Evolutionary conservation across 2,329 filamentous ascomycete genomes (phyloP).

Genomic region (Penicillium sp.): DNA sequence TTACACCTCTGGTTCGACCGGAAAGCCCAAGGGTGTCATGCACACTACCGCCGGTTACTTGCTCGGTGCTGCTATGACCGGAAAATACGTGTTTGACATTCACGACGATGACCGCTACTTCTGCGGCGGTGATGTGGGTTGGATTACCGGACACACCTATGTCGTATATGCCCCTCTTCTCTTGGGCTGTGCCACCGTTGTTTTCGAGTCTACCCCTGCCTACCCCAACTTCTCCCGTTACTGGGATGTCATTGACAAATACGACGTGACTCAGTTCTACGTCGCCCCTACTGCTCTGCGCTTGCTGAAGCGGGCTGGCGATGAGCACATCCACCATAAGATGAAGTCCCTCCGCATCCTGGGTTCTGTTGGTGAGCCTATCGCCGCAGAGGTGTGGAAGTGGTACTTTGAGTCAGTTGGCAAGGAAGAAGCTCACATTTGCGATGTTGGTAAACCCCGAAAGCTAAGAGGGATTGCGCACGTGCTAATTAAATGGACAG

Average conservation of each 20-base stretch:
- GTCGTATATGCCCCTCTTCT: constrained; percentile 95
- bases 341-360: constrained; percentile 89
- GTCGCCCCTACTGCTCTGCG: constrained; percentile 93
- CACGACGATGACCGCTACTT: constrained; percentile 93
- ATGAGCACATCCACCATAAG: constrained; percentile 84
- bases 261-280: constrained; percentile 96
- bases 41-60: constrained; percentile 95
- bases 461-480: background rate
- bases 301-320: constrained; percentile 89
- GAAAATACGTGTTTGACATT: constrained; percentile 99
- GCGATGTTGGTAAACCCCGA: constrained; percentile 71
- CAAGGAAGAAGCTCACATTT: constrained; percentile 87
- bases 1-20: constrained; percentile 96
- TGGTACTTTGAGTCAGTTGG: constrained; percentile 98
- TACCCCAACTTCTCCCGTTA: constrained; percentile 98
- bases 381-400: constrained; percentile 98
- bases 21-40: constrained; percentile 98
- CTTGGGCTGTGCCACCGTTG: constrained; percentile 88
- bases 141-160: constrained; percentile 99
- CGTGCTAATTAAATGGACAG: constrained; percentile 46
- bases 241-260: constrained; percentile 97
- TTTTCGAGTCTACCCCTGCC: constrained; percentile 96
- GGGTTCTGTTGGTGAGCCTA: constrained; percentile 94
- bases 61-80: constrained; percentile 87
- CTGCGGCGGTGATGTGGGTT: constrained; percentile 96